A percentile compares a stretch with the other conserved stretches of the same genome.
phyloP scores from a whole-genome alignment of 164 flowering plant genomes.

The Piper betle region DNA sequence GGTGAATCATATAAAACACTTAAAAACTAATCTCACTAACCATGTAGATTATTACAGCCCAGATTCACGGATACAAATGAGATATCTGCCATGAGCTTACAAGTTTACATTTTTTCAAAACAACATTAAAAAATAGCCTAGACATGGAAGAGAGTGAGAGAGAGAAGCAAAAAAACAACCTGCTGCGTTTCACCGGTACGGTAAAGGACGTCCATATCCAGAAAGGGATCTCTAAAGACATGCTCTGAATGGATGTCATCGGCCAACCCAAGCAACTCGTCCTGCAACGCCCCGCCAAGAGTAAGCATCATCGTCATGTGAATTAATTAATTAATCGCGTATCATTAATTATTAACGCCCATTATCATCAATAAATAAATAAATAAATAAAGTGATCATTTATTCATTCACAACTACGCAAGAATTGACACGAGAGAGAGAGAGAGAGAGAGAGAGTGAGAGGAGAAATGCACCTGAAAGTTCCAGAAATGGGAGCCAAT shows the following conservation, averaged over 20 bases:
- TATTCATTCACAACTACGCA: not conserved
- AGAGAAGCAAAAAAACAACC: conserved; percentile 17
- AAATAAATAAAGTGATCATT: not conserved
- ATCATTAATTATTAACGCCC: not conserved
- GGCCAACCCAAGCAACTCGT: conserved; percentile 81
- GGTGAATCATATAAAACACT: no score
- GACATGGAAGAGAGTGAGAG: not conserved
- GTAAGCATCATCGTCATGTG: not conserved
- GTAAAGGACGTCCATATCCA: conserved; percentile 63
- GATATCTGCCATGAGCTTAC: not conserved
- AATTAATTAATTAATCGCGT: not conserved
- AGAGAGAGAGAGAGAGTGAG: not conserved
- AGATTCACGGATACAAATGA: not conserved
- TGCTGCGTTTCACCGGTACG: conserved; percentile 83
- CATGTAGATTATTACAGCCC: not conserved
- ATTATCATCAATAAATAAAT: not conserved
- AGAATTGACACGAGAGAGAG: not conserved
- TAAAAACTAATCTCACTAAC: no score
- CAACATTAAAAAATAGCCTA: not conserved
- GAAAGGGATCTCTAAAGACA: conserved; percentile 32
- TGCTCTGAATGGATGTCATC: conserved; percentile 36
- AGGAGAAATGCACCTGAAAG: conserved; percentile 44
- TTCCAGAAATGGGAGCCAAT: conserved; percentile 96
- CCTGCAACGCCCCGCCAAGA: conserved; percentile 28
- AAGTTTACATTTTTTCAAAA: not conserved